Evolutionary conservation across 495 filamentous ascomycete species (phyloP), one percentile per base, ranked within the genome.

Genomic region (Penicillium pancosmium): DNA sequence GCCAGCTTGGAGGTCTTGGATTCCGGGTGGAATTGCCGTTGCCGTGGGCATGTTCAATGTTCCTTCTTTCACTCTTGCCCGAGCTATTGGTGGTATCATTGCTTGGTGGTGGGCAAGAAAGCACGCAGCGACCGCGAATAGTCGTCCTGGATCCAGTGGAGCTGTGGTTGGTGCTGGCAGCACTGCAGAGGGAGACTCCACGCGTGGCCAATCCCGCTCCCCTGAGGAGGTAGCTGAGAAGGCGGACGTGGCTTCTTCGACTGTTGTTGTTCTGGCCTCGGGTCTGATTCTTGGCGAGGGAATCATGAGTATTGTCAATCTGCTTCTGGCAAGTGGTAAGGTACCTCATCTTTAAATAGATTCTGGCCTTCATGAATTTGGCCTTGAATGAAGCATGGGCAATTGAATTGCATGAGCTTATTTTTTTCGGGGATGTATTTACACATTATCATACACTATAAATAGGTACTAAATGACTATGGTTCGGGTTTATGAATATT

Each of bases 1-100:
- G 8, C 68, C 72, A 13, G 70, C 67, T 9, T 80, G 75, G 73
- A 67, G 74, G 68, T 71, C 71, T 1, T 80, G 77, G 60, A 81
- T 98, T 23, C 94, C 94, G 0, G 92, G 94, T 2, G 94, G 94
- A 1, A 98, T 98, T 72, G 94, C 94, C 35, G 92, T 97, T 36
- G 93, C 93, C 40, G 91, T 97, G 67, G 92, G 94, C 31, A 98
- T 98, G 84, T 99, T 98, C 76, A 99, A 98, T 65, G 88, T 91
- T 3, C 95, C 95, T 0, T 94, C 91, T 0, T 99, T 99, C 65
- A 98, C 95, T 0, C 80, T 99, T 4, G 93, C 95, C 2, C 76
- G 95, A 49, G 88, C 91, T 2, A 88, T 92, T 11, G 95, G 95
- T 8, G 95, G 94, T 3, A 55, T 95, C 36, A 70, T 96, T 48